These are phyloP conservation scores for Amaranthus palmeri DNA, from an alignment of 148 eudicot species.

Conservation along the genomic window DNA sequence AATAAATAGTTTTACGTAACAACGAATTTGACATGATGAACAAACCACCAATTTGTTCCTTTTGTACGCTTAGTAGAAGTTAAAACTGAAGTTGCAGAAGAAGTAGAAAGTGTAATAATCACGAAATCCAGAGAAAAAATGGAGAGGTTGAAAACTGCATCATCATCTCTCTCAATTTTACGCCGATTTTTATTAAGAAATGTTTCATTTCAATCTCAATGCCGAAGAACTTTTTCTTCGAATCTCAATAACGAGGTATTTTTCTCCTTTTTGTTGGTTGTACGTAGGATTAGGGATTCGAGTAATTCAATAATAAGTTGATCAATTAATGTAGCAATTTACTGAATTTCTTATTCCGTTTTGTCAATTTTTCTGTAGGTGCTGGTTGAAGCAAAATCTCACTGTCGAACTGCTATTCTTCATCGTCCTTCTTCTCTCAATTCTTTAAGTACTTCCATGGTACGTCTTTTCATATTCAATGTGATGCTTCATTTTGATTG, in stretches of 20 bases:
- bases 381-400: slow-evolving; percentile 55
- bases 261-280: background rate
- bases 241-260: slow-evolving; percentile 26
- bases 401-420: slow-evolving; percentile 65
- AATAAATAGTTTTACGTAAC: too few species aligned
- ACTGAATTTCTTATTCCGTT: background rate
- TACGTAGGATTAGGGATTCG: background rate
- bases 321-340: background rate
- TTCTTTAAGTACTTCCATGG: slow-evolving; percentile 56
- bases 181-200: background rate
- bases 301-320: too few species aligned
- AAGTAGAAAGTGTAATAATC: background rate
- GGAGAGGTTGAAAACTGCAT: slow-evolving; percentile 23
- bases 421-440: slow-evolving; percentile 63
- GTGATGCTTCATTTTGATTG: background rate
- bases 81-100: background rate
- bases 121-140: slow-evolving; percentile 19
- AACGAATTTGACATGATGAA: background rate
- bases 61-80: background rate
- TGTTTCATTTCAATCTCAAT: slow-evolving; percentile 1
- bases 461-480: slow-evolving; percentile 13
- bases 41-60: background rate
- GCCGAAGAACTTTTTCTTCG: slow-evolving; percentile 14
- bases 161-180: slow-evolving; percentile 21
- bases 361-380: slow-evolving; percentile 26